Evolutionary conservation across 306 rosid species (phyloP).

Genomic region (Hippophae tibetana): DNA sequence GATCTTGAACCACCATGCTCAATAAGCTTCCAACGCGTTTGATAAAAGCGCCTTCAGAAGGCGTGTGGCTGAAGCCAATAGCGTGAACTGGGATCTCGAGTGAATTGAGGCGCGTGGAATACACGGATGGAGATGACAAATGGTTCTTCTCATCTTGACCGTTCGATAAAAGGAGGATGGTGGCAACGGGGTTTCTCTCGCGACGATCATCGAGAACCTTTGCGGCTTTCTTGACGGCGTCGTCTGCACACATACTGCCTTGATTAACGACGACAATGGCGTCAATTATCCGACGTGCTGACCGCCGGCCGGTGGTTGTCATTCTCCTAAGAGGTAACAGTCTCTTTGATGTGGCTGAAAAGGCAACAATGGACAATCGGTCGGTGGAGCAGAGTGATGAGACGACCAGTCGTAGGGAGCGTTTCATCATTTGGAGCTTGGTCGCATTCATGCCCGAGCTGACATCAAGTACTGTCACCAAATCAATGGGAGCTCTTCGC

Average conservation of each 20-base stretch:
- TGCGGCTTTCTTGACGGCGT: conserved; percentile 79
- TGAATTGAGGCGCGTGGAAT: conserved; percentile 41
- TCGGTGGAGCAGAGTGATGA: conserved; percentile 60
- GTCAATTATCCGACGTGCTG: conserved; percentile 46
- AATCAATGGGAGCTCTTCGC: conserved; percentile 56
- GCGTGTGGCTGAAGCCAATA: conserved; percentile 34
- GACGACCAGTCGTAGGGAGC: conserved; percentile 45
- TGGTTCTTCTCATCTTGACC: conserved; percentile 21
- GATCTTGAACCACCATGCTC: conserved; percentile 56
- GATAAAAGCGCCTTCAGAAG: conserved; percentile 34
- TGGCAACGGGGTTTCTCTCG: conserved; percentile 55
- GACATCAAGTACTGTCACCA: conserved; percentile 68
- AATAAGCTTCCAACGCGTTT: conserved; percentile 39
- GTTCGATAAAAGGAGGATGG: conserved; percentile 49
- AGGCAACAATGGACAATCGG: conserved; percentile 79
- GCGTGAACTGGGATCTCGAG: conserved; percentile 63
- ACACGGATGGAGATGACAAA: conserved; percentile 21
- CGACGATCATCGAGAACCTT: conserved; percentile 90
- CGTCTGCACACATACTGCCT: conserved; percentile 34
- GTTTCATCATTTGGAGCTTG: conserved; percentile 62
- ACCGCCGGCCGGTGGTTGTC: conserved; percentile 57
- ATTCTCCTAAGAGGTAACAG: conserved; percentile 55
- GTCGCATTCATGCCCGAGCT: conserved; percentile 35
- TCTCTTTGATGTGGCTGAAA: conserved; percentile 73
- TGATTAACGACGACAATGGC: conserved; percentile 43